Percentiles rank a stretch among this genome's conserved stretches.
Conservation (phyloP, 306 rosid genomes). For the Cyamopsis tetragonoloba region DNA sequence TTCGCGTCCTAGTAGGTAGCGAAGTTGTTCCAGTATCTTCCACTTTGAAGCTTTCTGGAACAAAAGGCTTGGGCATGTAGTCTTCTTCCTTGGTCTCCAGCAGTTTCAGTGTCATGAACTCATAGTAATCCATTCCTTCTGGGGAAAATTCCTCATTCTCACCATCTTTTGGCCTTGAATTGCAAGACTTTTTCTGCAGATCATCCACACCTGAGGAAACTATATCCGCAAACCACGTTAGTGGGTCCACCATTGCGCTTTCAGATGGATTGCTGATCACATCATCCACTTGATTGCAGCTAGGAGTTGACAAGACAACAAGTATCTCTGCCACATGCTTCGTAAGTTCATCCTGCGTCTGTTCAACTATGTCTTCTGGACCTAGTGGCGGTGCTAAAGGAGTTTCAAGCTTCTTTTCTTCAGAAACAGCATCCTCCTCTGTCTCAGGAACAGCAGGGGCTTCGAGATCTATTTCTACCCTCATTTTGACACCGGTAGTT, state of each 20-base stretch:
- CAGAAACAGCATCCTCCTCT: slow-evolving; percentile 45
- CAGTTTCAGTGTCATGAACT: slow-evolving; percentile 70
- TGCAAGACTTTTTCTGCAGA: slow-evolving; percentile 32
- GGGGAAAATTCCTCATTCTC: slow-evolving; percentile 41
- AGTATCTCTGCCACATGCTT: slow-evolving; percentile 76
- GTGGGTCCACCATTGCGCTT: slow-evolving; percentile 39
- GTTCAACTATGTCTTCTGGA: slow-evolving; percentile 33
- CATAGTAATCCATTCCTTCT: slow-evolving; percentile 71
- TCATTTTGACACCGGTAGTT: slow-evolving; percentile 24
- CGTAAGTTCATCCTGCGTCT: slow-evolving; percentile 47
- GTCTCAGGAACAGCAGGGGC: slow-evolving; percentile 54
- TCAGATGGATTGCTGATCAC: slow-evolving; percentile 39
- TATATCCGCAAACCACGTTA: slow-evolving; percentile 79
- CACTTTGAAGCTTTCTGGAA: slow-evolving; percentile 57
- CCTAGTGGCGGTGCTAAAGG: slow-evolving; percentile 18
- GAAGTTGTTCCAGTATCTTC: slow-evolving; percentile 57
- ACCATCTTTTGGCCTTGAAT: slow-evolving; percentile 24
- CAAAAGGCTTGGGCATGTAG: slow-evolving; percentile 83
- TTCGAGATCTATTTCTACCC: slow-evolving; percentile 71
- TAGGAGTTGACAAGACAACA: slow-evolving; percentile 56
- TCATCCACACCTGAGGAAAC: slow-evolving; percentile 47
- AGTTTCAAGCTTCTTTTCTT: slow-evolving; percentile 39
- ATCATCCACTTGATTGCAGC: slow-evolving; percentile 37
- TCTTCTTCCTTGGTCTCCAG: slow-evolving; percentile 71
- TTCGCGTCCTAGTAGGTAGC: slow-evolving; percentile 51